Conservation (phyloP, 1,284 basidiomycete genomes). For the Cryptococcus sp. region DNA sequence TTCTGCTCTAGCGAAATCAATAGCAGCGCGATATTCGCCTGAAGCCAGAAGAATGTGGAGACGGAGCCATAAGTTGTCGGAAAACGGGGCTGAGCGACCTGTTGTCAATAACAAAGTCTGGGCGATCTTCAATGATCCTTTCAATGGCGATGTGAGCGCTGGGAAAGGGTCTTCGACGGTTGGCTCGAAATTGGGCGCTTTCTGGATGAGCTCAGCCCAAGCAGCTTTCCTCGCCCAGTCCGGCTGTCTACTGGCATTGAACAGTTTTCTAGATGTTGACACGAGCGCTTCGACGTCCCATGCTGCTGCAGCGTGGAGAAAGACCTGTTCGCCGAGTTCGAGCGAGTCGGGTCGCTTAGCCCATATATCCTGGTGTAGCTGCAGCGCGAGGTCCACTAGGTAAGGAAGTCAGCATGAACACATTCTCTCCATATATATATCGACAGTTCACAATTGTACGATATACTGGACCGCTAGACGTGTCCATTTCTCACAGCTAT, state of each 20-base stretch:
- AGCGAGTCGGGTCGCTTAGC: constrained; percentile 23
- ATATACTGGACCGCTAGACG: neutral
- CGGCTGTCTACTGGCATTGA: constrained; percentile 34
- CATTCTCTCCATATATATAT: no score
- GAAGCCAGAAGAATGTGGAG: constrained; percentile 37
- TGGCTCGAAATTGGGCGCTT: constrained; percentile 20
- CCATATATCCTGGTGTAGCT: constrained; percentile 34
- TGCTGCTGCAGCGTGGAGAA: constrained; percentile 33
- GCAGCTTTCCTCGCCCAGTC: constrained; percentile 44
- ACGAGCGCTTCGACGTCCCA: constrained; percentile 33
- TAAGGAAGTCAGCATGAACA: neutral
- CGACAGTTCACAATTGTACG: neutral
- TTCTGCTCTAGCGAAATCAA: constrained; percentile 21
- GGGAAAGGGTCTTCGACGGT: constrained; percentile 16
- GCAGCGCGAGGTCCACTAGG: constrained; percentile 38
- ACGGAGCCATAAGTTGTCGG: constrained; percentile 45
- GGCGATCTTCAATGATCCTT: constrained; percentile 28
- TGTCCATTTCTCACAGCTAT: no score
- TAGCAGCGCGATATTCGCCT: constrained; percentile 24
- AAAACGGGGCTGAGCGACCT: constrained; percentile 17
- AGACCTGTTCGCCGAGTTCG: constrained; percentile 42
- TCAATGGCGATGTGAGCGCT: constrained; percentile 6
- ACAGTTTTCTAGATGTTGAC: constrained; percentile 39
- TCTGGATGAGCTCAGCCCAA: constrained; percentile 37
- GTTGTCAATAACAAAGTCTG: constrained; percentile 28